Evolutionary conservation across 140 eudicot genomes (phyloP).

Genomic region (Senecio squalidus): DNA sequence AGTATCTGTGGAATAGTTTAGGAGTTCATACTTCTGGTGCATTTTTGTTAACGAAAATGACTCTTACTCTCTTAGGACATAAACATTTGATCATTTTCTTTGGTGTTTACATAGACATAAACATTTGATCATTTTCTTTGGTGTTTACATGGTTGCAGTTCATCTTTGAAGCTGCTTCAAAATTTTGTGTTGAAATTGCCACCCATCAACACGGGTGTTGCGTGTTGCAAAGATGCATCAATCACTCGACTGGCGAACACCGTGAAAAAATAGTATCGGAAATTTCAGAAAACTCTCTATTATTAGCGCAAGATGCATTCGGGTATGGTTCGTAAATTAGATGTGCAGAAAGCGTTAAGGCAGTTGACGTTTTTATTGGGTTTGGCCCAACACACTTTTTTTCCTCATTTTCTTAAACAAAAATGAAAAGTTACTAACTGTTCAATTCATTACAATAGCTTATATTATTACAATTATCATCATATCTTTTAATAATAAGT

Average conservation of each 20-base stretch:
- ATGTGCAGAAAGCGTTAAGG: too few relatives aligned
- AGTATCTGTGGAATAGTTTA: neutral
- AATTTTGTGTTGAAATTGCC: conserved; percentile 69
- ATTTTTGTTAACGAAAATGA: too few relatives aligned
- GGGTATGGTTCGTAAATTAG: conserved; percentile 44
- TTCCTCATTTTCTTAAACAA: too few relatives aligned
- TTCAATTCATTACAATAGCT: too few relatives aligned
- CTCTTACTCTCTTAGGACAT: too few relatives aligned
- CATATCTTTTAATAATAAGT: too few relatives aligned
- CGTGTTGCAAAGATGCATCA: conserved; percentile 73
- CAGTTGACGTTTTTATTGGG: too few relatives aligned
- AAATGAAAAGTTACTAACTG: too few relatives aligned
- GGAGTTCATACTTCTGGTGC: neutral
- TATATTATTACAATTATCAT: too few relatives aligned
- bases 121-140: neutral
- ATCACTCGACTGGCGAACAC: conserved; percentile 50
- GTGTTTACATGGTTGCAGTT: conserved; percentile 43
- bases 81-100: neutral
- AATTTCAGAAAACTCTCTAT: conserved; percentile 62
- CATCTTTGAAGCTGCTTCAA: conserved; percentile 71
- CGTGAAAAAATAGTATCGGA: conserved; percentile 51
- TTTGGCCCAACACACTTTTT: too few relatives aligned
- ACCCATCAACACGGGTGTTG: conserved; percentile 89
- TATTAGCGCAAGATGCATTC: conserved; percentile 74
- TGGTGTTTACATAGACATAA: neutral